Evolutionary conservation across 1,284 basidiomycete species (phyloP), one percentile per base, ranked within the genome.

Genomic region (Sphagnurus paluster): DNA sequence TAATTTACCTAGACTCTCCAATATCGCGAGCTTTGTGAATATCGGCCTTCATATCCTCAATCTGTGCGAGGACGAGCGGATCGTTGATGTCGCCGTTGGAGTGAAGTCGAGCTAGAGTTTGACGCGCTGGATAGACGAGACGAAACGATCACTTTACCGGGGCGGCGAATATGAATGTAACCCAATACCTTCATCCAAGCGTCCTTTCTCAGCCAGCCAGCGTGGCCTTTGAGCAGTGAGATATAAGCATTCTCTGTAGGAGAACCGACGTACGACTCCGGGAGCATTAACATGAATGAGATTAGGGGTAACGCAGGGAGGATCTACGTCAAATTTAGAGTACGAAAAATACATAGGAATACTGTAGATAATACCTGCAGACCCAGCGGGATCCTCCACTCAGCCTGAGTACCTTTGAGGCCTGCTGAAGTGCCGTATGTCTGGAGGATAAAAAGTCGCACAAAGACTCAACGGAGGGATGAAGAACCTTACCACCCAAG

Each of bases 121-220:
- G 42, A 7, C 56, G 60, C 1, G 70, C 70, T 69, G 19, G n/a
- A n/a, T n/a, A n/a, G n/a, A n/a, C n/a, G n/a, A n/a, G n/a, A n/a
- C n/a, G n/a, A 24, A n/a, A 43, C 19, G 5, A 2, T 35, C 16
- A 19, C 10, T 3, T 25, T 3, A 33, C 14, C 9, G 11, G 10
- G 6, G 9, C 14, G 17, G 35, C 3, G 21, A 24, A 14, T 24
- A 16, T 11, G 14, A 30, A 14, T 8, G 38, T 3, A 32, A n/a
- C 14, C 13, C 17, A 16, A 13, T 41, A 51, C 72, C 72, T 48
- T 78, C 75, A 4, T 77, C 70, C 50, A 72, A 59, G 4, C 73
- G 65, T 35, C 79, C 79, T 53, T 75, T 75, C 57, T 79, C 75
- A 47, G 80, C 81, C 30, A 84, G 68, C 76, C 77, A 83, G 9